A percentile compares a stretch with the other conserved stretches of the same genome.
Conservation (phyloP, 345 rosid genomes). For the Eucalyptus albens region DNA sequence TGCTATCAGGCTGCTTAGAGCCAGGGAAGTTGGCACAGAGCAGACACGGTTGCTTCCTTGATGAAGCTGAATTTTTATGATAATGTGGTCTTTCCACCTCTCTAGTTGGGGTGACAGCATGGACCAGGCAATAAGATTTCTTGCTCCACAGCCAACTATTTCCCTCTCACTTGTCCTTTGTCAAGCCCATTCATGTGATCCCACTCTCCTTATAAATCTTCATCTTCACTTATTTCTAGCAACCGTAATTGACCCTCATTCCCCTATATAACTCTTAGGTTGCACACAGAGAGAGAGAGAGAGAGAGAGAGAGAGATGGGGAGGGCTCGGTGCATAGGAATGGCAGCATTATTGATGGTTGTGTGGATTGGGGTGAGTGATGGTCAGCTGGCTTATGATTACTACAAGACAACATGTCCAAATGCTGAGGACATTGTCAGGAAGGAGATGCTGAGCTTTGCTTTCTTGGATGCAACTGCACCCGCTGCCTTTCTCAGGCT, state of each 20-base stretch:
- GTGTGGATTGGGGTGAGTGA: not conserved
- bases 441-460: not conserved
- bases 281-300: not conserved
- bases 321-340: not conserved
- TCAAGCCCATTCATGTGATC: not conserved
- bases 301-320: not conserved
- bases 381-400: constrained; percentile 10
- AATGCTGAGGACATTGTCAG: constrained; percentile 7
- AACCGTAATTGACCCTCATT: not conserved
- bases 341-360: not conserved
- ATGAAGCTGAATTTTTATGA: not conserved
- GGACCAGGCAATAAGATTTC: not conserved
- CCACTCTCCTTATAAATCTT: not conserved
- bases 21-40: not conserved
- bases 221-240: not conserved
- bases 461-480: constrained; percentile 2
- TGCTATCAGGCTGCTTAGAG: not conserved
- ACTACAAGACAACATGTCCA: constrained; percentile 16
- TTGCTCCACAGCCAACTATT: not conserved
- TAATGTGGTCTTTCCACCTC: not conserved
- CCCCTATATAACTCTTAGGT: not conserved
- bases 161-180: not conserved
- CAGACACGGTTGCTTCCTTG: not conserved
- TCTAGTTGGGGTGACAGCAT: not conserved
- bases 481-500: constrained; percentile 17